Evolutionary conservation across 768 basidiomycete genomes (phyloP), one percentile per base, ranked within the genome.

Genomic region (Agrocybe chaxingu): DNA sequence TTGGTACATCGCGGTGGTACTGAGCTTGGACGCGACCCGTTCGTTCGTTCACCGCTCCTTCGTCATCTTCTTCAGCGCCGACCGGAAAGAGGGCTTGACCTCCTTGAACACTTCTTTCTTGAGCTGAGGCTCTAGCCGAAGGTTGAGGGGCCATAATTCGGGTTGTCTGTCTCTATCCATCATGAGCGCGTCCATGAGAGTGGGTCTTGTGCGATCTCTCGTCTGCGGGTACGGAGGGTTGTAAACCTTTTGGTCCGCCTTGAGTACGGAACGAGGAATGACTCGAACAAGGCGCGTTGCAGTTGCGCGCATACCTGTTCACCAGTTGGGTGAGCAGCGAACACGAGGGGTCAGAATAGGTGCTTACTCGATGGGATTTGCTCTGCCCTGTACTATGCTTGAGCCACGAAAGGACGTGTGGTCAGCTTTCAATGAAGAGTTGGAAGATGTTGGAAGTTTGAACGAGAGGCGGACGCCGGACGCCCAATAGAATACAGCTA

Each of bases 51-150:
- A 72, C 59, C 67, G 64, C 61, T 78, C 76, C 65, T 70, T 73
- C 59, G 75, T 63, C 63, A 76, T 56, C 40, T 62, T 71, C 62
- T 71, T 75, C 56, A 75, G 51, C 35, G 62, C 58, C 2, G 62
- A 65, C 54, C 74, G 65, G 11, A 74, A 57, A 40, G 69, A 68
- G 2, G 71, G 67, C 44, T 67, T 62, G 12, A 76, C 73, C 36
- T 57, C 62, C 46, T 66, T 68, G 43, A 74, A 71, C 12, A 57
- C 65, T 35, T 67, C 64, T 56, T 69, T 74, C 62, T 71, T 75
- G 29, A 76, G 59, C 41, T 70, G 67, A 8, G 69, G 72, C 54
- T 78, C 76, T 37, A 78, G 65, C 30, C 75, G 67, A 44, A 78
- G 66, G 58, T 78, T 78, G n/a, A 55, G 47, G 6, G 76, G 76